Conservation (phyloP, 305 asterid species). For the Fraxinus ornus region DNA sequence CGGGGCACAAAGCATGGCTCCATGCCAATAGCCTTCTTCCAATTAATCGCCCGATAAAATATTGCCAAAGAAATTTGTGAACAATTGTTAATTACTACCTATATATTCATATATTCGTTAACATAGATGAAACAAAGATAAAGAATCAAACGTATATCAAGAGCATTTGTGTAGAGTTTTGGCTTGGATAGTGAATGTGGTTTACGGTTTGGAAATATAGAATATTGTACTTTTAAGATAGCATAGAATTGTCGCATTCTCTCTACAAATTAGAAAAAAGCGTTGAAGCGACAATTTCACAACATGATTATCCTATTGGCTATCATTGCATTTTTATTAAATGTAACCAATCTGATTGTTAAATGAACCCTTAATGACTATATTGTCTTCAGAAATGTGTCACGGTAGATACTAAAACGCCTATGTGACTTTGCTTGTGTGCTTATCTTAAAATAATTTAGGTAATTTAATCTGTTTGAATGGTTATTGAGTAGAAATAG, state of each 20-base stretch:
- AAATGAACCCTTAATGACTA: too few relatives aligned
- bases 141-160: too few relatives aligned
- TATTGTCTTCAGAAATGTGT: neutral
- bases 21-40: neutral
- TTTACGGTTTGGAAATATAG: neutral
- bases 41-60: neutral
- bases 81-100: neutral
- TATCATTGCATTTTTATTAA: neutral
- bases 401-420: too few relatives aligned
- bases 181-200: neutral
- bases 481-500: too few relatives aligned
- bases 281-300: neutral
- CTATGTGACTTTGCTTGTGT: too few relatives aligned
- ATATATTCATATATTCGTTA: neutral
- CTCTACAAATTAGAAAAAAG: neutral
- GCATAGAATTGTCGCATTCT: neutral
- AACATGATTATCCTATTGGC: neutral
- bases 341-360: too few relatives aligned
- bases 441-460: too few relatives aligned
- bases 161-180: neutral
- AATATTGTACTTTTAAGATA: too few relatives aligned
- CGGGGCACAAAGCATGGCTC: too few relatives aligned
- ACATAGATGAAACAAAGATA: neutral
- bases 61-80: neutral
- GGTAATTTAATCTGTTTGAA: too few relatives aligned